Conservation (phyloP, 2,329 filamentous ascomycete genomes). For the Fusarium mundagurra region DNA sequence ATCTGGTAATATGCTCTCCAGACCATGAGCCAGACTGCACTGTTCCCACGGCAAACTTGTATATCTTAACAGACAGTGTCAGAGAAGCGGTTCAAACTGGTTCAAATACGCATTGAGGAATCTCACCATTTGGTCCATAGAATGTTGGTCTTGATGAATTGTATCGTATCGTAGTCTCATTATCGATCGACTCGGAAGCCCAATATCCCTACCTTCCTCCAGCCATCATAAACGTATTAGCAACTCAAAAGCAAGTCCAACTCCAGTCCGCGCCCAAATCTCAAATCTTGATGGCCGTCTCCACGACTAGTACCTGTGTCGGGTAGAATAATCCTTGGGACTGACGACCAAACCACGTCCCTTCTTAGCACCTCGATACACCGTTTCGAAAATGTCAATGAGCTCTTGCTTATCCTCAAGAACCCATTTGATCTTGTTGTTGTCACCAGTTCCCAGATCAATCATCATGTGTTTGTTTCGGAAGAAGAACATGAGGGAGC, state of each 20-base stretch:
- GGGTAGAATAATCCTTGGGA: slow-evolving; percentile 72
- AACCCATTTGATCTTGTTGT: slow-evolving; percentile 98
- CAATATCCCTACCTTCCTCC: slow-evolving; percentile 10
- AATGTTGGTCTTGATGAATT: background rate
- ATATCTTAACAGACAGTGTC: slow-evolving; percentile 32
- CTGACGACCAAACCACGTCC: slow-evolving; percentile 95
- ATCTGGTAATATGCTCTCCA: background rate
- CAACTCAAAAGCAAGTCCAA: slow-evolving; percentile 6
- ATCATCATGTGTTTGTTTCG: slow-evolving; percentile 99
- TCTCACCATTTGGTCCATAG: slow-evolving; percentile 33
- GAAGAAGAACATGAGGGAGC: slow-evolving; percentile 97
- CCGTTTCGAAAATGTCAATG: slow-evolving; percentile 97
- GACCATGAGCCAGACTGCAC: background rate
- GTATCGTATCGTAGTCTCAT: slow-evolving; percentile 25
- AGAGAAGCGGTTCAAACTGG: slow-evolving; percentile 19
- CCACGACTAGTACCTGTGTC: slow-evolving; percentile 37
- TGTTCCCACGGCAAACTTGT: slow-evolving; percentile 15
- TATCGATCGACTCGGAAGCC: slow-evolving; percentile 22
- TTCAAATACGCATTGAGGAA: slow-evolving; percentile 20
- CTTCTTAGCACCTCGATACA: slow-evolving; percentile 98
- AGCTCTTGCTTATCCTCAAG: slow-evolving; percentile 96
- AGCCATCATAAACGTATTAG: slow-evolving; percentile 23
- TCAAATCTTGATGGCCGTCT: background rate
- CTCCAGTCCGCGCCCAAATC: slow-evolving; percentile 5
- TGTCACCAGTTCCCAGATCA: slow-evolving; percentile 97